Base-by-base conservation (phyloP, 441 rosid genomes). In the Dalechampia spathulata region DNA sequence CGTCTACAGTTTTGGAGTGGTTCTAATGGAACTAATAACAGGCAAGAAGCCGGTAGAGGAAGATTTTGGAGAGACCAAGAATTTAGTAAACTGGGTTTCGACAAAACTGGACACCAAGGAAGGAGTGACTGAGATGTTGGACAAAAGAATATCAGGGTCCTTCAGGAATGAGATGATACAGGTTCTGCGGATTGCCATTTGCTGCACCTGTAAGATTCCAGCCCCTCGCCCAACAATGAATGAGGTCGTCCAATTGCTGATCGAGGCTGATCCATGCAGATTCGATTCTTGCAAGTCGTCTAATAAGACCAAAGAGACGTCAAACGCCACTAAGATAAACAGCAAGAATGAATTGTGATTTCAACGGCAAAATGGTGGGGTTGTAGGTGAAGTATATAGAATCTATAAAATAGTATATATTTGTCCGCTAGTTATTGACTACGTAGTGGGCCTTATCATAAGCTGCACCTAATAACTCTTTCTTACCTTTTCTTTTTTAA, bases 1-100 rank as follows among this genome's bases (percentile, higher is more conserved):
- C 57, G 98, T 92, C 11, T 92, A 84, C 72, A 92, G 98, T 61
- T 92, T 79, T 21, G 96, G 99, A 41, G 92, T 92, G 1, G 94
- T 92, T 64, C 61, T 92, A 63, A 71, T 92, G 94, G 99, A 92
- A 62, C 76, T 89, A 9, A 73, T 92, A 66, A 92, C 96, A 0
- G 94, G 96, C 54, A 89, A 79, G 76, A 85, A 87, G 68, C 85
- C 96, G 0, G 83, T 85, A 17, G 92, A 89, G 55, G 57, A 77
- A 15, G 90, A 80, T 41, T 89, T 81, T 28, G 99, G 96, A 34
- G 96, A 83, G 62, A 80, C 72, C 78, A 92, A 83, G 79, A 86
- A 85, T 70, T 85, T 92, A 62, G 79, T 85, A 36, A 68, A 73
- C 59, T 84, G 95, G 96, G 77, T 89, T 42, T 82, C 92, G 4